Conservation (phyloP, 768 basidiomycete genomes). For the Tylopilus felleus region DNA sequence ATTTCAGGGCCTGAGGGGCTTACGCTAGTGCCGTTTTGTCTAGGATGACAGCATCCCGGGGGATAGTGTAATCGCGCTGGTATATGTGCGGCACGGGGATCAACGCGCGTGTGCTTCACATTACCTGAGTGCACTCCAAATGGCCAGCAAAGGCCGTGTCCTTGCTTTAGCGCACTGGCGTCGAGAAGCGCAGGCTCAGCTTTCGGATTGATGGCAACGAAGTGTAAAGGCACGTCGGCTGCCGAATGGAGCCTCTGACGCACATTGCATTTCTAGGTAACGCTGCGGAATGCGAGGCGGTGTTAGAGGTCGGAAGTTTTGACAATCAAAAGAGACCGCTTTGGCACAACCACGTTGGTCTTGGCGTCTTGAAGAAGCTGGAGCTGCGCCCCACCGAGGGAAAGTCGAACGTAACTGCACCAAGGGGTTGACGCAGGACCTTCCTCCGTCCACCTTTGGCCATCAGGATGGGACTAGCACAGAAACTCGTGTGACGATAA, state of each 20-base stretch:
- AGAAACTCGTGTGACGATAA: neutral
- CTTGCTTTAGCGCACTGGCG: slow-evolving; percentile 10
- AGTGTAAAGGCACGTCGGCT: slow-evolving; percentile 1
- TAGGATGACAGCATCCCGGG: slow-evolving; percentile 30
- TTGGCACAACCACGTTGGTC: slow-evolving; percentile 1
- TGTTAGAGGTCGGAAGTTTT: slow-evolving; percentile 12
- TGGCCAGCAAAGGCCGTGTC: slow-evolving; percentile 7
- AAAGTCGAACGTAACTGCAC: slow-evolving; percentile 5
- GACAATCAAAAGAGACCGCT: neutral
- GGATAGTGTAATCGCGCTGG: slow-evolving; percentile 9
- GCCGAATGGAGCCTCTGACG: slow-evolving; percentile 5
- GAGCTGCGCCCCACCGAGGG: neutral
- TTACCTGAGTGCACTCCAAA: slow-evolving; percentile 19
- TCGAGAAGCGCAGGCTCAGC: slow-evolving; percentile 7
- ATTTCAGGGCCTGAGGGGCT: slow-evolving; percentile 23
- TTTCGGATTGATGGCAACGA: slow-evolving; percentile 7
- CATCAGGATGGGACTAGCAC: neutral
- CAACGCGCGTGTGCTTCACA: slow-evolving; percentile 19
- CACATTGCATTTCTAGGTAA: slow-evolving; percentile 1
- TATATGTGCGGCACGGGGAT: slow-evolving; percentile 24
- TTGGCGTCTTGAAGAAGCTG: neutral
- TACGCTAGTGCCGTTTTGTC: slow-evolving; percentile 19
- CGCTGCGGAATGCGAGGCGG: slow-evolving; percentile 10
- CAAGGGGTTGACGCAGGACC: neutral
- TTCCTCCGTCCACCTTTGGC: neutral